phyloP scores from a whole-genome alignment of 108 stramenopile genomes.

The Conticribra weissflogii region DNA sequence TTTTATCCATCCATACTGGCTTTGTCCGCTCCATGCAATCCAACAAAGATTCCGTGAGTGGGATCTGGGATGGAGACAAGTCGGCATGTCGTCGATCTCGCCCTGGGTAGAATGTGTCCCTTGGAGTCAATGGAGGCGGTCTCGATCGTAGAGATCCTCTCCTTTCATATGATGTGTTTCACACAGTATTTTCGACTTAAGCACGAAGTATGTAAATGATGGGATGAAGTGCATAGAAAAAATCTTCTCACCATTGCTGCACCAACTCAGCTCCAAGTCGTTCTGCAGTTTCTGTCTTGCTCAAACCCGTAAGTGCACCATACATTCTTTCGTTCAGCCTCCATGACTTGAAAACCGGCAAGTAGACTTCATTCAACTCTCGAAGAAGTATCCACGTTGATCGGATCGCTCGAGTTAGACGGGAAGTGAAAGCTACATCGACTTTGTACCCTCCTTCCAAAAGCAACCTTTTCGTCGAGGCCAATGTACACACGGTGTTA shows the following conservation, averaged over 20 bases:
- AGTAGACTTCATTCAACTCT: slow-evolving; percentile 88
- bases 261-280: slow-evolving; percentile 84
- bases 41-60: slow-evolving; percentile 85
- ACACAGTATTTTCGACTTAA: background rate
- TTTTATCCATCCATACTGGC: slow-evolving; percentile 88
- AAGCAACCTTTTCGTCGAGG: slow-evolving; percentile 56
- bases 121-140: slow-evolving; percentile 76
- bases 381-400: slow-evolving; percentile 85
- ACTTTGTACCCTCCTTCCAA: slow-evolving; percentile 88
- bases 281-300: slow-evolving; percentile 86
- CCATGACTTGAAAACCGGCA: slow-evolving; percentile 93
- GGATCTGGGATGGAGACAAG: slow-evolving; percentile 76
- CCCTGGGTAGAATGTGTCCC: slow-evolving; percentile 86
- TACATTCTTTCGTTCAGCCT: slow-evolving; percentile 95
- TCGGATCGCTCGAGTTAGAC: slow-evolving; percentile 92
- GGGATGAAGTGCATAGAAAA: slow-evolving; percentile 23
- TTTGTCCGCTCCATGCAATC: slow-evolving; percentile 89
- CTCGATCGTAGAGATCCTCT: slow-evolving; percentile 64
- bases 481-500: too few relatives aligned
- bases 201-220: background rate
- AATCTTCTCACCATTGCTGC: slow-evolving; percentile 69
- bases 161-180: background rate
- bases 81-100: slow-evolving; percentile 86
- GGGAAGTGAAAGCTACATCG: slow-evolving; percentile 89
- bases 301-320: slow-evolving; percentile 89